Conservation (phyloP, 2,329 filamentous ascomycete species). For the Claviceps sp. region DNA sequence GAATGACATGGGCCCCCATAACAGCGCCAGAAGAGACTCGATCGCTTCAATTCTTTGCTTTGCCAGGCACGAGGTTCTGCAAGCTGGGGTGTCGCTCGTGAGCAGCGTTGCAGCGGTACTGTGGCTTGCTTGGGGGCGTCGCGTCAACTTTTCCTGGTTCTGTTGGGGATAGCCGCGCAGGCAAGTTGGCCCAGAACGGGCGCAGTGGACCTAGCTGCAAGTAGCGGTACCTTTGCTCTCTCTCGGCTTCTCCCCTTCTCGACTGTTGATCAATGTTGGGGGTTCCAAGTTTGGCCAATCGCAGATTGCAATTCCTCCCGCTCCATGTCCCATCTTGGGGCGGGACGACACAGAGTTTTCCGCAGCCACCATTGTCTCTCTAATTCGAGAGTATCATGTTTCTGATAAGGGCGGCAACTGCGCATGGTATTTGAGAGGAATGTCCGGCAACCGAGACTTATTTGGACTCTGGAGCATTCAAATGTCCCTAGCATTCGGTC, state of each 20-base stretch:
- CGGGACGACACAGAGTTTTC: not conserved
- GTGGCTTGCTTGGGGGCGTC: slow-evolving; percentile 2
- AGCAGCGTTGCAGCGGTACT: not conserved
- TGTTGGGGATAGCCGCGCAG: slow-evolving; percentile 24
- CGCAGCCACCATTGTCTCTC: not conserved
- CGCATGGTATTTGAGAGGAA: no score
- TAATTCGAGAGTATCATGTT: not conserved
- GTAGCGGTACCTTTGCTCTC: not conserved
- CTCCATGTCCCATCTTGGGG: not conserved
- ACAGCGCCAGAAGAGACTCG: not conserved
- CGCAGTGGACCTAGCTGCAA: not conserved
- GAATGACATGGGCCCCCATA: not conserved
- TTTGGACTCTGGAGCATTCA: no score
- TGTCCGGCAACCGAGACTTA: no score
- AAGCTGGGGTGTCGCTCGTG: not conserved
- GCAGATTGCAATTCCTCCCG: not conserved
- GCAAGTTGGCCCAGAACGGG: slow-evolving; percentile 3
- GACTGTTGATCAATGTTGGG: not conserved
- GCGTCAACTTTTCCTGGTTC: slow-evolving; percentile 21
- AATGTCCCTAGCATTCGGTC: no score
- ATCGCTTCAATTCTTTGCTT: not conserved
- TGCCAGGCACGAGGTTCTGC: not conserved
- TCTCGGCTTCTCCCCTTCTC: not conserved
- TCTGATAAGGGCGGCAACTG: no score
- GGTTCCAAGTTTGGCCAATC: not conserved